Base-by-base conservation (phyloP, 208 protist species). In the Trypanosoma boissoni region DNA sequence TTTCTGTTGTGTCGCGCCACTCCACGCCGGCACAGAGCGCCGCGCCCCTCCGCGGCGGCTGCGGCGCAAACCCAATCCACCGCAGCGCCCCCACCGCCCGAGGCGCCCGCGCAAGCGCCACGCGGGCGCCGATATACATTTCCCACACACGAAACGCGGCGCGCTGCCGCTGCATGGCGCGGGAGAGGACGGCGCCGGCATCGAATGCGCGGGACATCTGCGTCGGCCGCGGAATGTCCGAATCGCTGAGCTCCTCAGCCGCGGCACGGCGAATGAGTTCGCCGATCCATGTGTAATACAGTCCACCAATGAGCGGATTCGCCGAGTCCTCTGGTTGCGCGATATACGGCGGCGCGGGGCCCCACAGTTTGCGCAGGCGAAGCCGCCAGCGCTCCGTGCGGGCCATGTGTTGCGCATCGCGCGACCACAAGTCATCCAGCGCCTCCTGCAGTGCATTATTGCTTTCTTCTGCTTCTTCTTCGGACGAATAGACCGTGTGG, bases 21-120 rank as follows among this genome's bases (percentile, higher is more conserved):
- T 86, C 78, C 39, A 92, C 79, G 6, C 73, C 85, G 0, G 85
- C 85, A 64, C 78, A 79, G 37, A 88, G 48, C 58, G 72, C 51
- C 28, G 52, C 24, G 16, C 57, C 64, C 12, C 43, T 61, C 9
- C 58, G 68, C 50, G 66, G n/a, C n/a, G n/a, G 55, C 67, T 87
- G 78, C 71, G 86, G 83, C 34, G 64, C 64, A 18, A 74, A 45
- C 6, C 82, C 82, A 23, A 87, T 72, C 72, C 79, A 90, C 12
- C 71, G 77, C 65, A 93, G 64, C 46, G 63, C 53, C 74, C 39
- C 55, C 2, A 34, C 41, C 44, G 52, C 58, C 20, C 8, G 3
- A 3, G 21, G 32, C 50, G 72, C 74, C 21, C 52, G 32, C 37
- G 27, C 32, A 57, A 68, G 63, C 14, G 29, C 28, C 32, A 80